Conservation (phyloP, 108 stramenopile species). For the Asterionellopsis glacialis region DNA sequence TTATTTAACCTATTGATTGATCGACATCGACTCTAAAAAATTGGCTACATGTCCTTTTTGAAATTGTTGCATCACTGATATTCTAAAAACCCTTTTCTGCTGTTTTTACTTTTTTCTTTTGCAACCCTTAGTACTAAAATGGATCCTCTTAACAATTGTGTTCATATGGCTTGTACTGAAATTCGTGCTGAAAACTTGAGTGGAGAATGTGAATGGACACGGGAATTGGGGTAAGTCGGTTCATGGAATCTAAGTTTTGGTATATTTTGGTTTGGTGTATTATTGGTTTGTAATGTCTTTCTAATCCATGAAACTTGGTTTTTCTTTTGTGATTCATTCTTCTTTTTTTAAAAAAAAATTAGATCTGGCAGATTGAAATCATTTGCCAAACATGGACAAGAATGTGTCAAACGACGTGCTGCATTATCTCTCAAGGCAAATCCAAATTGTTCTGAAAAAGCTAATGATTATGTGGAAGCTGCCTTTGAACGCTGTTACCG, state of each 20-base stretch:
- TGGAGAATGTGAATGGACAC: constrained; percentile 76
- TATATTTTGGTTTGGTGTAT: too few species aligned
- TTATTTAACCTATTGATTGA: too few species aligned
- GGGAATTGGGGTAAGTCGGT: constrained; percentile 34
- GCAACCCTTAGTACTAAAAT: constrained; percentile 56
- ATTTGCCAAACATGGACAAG: constrained; percentile 61
- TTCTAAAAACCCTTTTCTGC: too few species aligned
- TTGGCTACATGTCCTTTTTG: too few species aligned
- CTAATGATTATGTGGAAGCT: constrained; percentile 78
- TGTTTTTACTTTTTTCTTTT: too few species aligned
- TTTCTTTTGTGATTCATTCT: neutral
- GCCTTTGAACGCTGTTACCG: constrained; percentile 80
- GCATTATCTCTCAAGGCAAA: constrained; percentile 73
- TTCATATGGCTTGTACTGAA: constrained; percentile 90
- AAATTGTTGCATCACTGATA: too few species aligned
- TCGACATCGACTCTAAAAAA: too few species aligned
- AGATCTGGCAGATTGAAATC: constrained; percentile 26
- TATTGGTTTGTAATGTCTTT: too few species aligned
- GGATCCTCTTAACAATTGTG: constrained; percentile 68
- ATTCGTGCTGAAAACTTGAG: constrained; percentile 87
- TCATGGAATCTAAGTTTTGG: too few species aligned
- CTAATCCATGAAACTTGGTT: constrained; percentile 1
- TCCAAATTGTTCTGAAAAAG: constrained; percentile 79
- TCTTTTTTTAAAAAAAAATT: constrained; percentile 5
- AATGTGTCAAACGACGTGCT: constrained; percentile 76